Evolutionary conservation across 371 early-diverging fungal genomes (phyloP), one percentile per base, ranked within the genome.

Genomic region (Syncephalastrum racemosum): DNA sequence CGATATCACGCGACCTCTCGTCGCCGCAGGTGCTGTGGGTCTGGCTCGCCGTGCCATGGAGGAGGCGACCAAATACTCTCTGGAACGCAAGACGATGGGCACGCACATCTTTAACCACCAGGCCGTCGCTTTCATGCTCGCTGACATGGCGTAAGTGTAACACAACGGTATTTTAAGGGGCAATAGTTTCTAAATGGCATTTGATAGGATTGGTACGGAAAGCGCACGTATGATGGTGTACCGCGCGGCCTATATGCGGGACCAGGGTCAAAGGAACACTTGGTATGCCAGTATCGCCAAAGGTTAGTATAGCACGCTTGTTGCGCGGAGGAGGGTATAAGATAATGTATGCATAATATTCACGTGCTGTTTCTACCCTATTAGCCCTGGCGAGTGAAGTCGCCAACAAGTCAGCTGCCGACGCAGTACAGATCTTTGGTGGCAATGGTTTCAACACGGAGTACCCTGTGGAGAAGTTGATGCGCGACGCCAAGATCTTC

Each of bases 391-490:
- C 98, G 2, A 86, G 91, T 10, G 98, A 97, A 64, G 92, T 94
- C 0, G 98, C 98, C 42, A 96, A 96, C 79, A 95, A 94, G 79
- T 84, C 91, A 55, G 96, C 98, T 7, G 85, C 91, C 8, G 96
- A 96, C 66, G 96, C 97, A 3, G 95, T 96, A 14, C 98, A 97
- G 73, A 93, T 97, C 66, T 95, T 94, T 84, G 98, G 98, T 25
- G 97, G 97, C 49, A 92, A 93, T 68, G 98, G 96, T 3, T 93
- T 88, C 83, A 95, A 95, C 80, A 83, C 71, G 7, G 90, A 89
- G 66, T 90, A 88, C 67, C 91, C 90, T 0, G 94, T 94, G 4
- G 96, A 95, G 71, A 95, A 96, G 78, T 77, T 94, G 53, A 92
- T 86, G 80, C 84, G 91, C 52, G 95, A 94, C 62, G 93, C 95